A percentile compares a stretch with the other conserved stretches of the same genome.
These are phyloP conservation scores for Arthrobotrys conoides DNA, from an alignment of 2,329 filamentous ascomycete species.

Conservation along the genomic window DNA sequence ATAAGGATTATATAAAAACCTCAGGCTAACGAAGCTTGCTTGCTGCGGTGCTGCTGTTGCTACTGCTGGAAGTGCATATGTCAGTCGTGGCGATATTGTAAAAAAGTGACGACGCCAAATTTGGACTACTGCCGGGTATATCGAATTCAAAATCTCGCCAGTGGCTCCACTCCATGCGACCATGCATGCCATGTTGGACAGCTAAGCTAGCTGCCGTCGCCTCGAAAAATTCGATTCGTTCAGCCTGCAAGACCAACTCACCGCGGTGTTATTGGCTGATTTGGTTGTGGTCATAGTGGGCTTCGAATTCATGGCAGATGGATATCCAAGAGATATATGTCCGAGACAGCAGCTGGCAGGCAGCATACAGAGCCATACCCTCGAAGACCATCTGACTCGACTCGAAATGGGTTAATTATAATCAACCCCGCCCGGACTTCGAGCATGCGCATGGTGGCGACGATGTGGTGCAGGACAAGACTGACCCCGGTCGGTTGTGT, in stretches of 20 bases:
- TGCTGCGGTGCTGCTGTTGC: too few relatives aligned
- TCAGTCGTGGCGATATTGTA: constrained; percentile 21
- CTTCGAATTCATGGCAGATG: neutral
- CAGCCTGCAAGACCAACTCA: constrained; percentile 27
- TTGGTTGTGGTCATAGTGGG: neutral
- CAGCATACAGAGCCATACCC: neutral
- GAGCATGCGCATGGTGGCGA: neutral
- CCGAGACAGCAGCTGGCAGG: neutral
- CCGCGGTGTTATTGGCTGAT: constrained; percentile 13
- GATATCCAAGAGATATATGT: constrained; percentile 6
- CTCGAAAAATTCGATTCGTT: constrained; percentile 23
- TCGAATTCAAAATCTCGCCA: constrained; percentile 18
- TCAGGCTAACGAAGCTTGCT: neutral
- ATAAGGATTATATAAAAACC: constrained; percentile 27
- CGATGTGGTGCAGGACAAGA: neutral
- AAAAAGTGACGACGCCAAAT: neutral
- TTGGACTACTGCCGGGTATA: neutral
- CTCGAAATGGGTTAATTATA: neutral
- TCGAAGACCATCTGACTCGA: neutral
- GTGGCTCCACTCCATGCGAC: neutral
- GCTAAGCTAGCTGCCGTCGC: constrained; percentile 7
- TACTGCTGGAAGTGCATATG: neutral
- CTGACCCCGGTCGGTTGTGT: constrained; percentile 12
- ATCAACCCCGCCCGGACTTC: constrained; percentile 9
- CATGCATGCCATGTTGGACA: constrained; percentile 32